Base-by-base conservation (phyloP, 1,139 yeast species). In the Candida anutae region DNA sequence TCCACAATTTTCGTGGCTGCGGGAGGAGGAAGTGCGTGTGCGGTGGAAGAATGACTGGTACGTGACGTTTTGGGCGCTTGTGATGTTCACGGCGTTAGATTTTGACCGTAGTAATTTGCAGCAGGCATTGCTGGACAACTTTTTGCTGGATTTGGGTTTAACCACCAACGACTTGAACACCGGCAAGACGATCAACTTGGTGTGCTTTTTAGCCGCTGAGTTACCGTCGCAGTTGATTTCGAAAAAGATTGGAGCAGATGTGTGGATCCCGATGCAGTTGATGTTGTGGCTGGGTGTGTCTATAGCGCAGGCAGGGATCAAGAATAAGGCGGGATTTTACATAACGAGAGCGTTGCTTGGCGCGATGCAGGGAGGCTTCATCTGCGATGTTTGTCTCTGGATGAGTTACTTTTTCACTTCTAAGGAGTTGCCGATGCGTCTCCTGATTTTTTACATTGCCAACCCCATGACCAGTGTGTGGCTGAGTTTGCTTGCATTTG, bases 351-450 rank as follows among this genome's bases (percentile, higher is more conserved):
- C 63, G 0, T 48, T 71, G 3, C 46, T 71, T 19, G 79, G 77
- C 2, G 37, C 62, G 4, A 48, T 67, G 16, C 73, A 73, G 42
- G 77, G 78, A 25, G 79, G 79, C 0, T 73, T 74, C 34, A 69
- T 73, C 25, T 70, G 76, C 5, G 77, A 73, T 30, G 51, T 69
- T 29, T 63, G 69, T 23, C 47, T 72, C 15, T 73, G 77, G 74
- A 50, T 74, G 45, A 61, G 75, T 3, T 70, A 72, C 45, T 74
- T 71, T 45, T 74, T 65, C 48, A 73, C 69, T 11, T 45, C 65
- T n/a, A 48, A 52, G 13, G 78, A 74, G 41, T 48, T 73, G 10
- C 60, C 76, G 0, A 43, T 68, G 16, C 50, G 79, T 30, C 46
- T 72, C 16, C 66, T 75, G 3, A 55, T 63, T 40, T 71, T 73